phyloP scores from a whole-genome alignment of 1,139 yeast species.

The Candida sojae region DNA sequence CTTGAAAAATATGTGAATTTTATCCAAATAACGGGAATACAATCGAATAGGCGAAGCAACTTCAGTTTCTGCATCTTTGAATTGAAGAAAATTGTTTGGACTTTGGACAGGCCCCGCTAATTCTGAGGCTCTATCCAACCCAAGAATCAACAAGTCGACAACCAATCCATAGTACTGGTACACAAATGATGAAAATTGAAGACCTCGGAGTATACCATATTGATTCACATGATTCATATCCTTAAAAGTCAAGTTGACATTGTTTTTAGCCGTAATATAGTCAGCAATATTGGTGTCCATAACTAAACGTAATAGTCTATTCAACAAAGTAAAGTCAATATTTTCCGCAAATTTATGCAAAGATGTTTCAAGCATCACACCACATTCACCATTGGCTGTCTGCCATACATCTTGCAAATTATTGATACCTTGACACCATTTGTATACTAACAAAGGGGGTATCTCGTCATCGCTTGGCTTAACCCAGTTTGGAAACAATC shows the following conservation, averaged over 20 bases:
- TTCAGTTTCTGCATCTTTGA: constrained; percentile 59
- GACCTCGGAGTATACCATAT: constrained; percentile 83
- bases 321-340: constrained; percentile 83
- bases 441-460: constrained; percentile 87
- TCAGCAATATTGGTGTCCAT: constrained; percentile 94
- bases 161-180: constrained; percentile 88
- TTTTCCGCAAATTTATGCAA: constrained; percentile 76
- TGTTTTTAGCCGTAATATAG: constrained; percentile 90
- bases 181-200: constrained; percentile 88
- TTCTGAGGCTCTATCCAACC: constrained; percentile 84
- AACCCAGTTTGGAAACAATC: constrained; percentile 92
- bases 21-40: constrained; percentile 83
- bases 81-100: constrained; percentile 81
- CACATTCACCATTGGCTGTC: constrained; percentile 68
- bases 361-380: constrained; percentile 81
- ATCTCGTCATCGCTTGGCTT: constrained; percentile 95
- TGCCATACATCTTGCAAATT: constrained; percentile 81
- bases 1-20: constrained; percentile 75
- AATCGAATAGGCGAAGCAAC: constrained; percentile 69
- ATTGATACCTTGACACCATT: constrained; percentile 95
- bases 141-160: constrained; percentile 78
- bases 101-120: constrained; percentile 74
- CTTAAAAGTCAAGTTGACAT: constrained; percentile 77
- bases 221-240: constrained; percentile 95
- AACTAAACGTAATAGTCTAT: constrained; percentile 74